Conservation (phyloP, 305 asterid species). For the Rubia balearica region DNA sequence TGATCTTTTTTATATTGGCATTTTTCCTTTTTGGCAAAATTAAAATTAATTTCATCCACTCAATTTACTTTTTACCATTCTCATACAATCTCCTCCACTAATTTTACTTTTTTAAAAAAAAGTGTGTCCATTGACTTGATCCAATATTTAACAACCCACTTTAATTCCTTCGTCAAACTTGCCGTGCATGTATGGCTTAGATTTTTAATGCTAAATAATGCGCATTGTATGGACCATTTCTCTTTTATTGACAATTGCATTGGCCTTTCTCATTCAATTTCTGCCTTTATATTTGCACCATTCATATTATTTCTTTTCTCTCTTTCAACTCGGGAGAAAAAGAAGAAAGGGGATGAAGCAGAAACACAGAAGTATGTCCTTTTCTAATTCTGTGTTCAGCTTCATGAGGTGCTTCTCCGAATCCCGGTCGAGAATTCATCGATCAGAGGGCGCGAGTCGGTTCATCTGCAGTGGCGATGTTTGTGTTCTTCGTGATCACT, state of each 20-base stretch:
- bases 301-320: not conserved
- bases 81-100: too few species aligned
- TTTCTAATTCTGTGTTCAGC: constrained; percentile 23
- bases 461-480: constrained; percentile 34
- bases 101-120: too few species aligned
- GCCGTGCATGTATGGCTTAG: not conserved
- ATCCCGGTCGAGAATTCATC: not conserved
- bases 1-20: too few species aligned
- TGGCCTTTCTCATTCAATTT: not conserved
- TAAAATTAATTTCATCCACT: too few species aligned
- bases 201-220: constrained; percentile 1
- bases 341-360: not conserved
- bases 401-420: constrained; percentile 30
- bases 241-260: constrained; percentile 2
- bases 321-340: not conserved
- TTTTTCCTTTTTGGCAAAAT: too few species aligned
- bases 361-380: not conserved
- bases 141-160: not conserved
- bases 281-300: not conserved
- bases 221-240: constrained; percentile 20
- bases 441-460: constrained; percentile 9
- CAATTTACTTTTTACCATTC: too few species aligned
- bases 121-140: too few species aligned
- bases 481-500: constrained; percentile 25
- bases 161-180: constrained; percentile 11